These are phyloP conservation scores for Chaetoscypha palmicola DNA, from an alignment of 2,329 filamentous ascomycete genomes.

Conservation along the genomic window DNA sequence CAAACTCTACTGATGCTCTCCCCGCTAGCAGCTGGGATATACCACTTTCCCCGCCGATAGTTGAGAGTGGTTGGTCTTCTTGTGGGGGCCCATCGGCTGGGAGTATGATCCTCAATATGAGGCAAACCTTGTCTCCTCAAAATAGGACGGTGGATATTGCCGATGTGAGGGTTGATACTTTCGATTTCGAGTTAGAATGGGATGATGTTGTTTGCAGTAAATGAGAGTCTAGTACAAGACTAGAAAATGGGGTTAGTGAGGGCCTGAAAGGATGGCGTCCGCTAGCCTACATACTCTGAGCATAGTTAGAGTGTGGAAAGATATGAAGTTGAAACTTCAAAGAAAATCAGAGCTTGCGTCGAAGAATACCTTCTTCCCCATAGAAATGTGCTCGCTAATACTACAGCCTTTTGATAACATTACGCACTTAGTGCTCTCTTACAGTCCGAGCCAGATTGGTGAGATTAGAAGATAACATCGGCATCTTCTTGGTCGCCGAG, in stretches of 20 bases:
- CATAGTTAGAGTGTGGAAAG: neutral
- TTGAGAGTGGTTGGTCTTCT: neutral
- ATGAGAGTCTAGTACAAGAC: no score
- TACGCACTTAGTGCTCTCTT: constrained; percentile 9
- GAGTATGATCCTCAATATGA: neutral
- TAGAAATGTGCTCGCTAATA: constrained; percentile 22
- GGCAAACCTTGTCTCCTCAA: neutral
- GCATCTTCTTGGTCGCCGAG: constrained; percentile 71
- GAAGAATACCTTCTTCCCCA: constrained; percentile 5
- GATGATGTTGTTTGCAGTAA: no score
- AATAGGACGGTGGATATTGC: neutral
- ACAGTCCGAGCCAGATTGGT: constrained; percentile 1
- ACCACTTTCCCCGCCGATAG: neutral
- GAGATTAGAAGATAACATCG: constrained; percentile 71
- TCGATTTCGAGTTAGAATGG: neutral
- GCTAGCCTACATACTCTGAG: no score
- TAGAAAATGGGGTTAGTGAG: no score
- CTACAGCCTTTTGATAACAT: constrained; percentile 22
- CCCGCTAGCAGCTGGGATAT: neutral
- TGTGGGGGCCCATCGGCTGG: neutral
- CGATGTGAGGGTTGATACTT: neutral
- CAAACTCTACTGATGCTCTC: neutral
- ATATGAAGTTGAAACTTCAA: neutral
- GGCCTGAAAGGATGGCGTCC: no score
- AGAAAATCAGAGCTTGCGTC: constrained; percentile 9